These are phyloP conservation scores for Exophiala bonariae DNA, from an alignment of 2,329 filamentous ascomycete genomes.

Conservation along the genomic window DNA sequence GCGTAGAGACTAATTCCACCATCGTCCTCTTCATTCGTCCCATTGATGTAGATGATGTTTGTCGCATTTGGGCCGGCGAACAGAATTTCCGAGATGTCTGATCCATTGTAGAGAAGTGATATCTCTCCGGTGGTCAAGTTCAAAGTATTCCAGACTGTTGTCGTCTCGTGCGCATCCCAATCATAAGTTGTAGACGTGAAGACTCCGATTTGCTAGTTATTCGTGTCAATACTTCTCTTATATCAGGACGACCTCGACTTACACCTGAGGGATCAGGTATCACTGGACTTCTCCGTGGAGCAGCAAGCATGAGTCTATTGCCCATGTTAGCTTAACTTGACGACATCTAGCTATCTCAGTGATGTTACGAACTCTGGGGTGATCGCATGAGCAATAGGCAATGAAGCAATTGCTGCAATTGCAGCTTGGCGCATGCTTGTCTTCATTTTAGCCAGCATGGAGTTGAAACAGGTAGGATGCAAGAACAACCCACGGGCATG, in stretches of 20 bases:
- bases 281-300: conserved; percentile 38
- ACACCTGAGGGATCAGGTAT: conserved; percentile 42
- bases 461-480: no score
- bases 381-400: conserved; percentile 28
- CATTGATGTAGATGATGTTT: conserved; percentile 58
- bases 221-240: conserved; percentile 5
- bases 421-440: conserved; percentile 1
- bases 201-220: conserved; percentile 42
- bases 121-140: conserved; percentile 68
- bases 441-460: not conserved
- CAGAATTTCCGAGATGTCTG: conserved; percentile 66
- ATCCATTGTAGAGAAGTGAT: conserved; percentile 64
- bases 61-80: conserved; percentile 71
- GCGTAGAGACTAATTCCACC: conserved; percentile 43
- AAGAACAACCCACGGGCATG: no score
- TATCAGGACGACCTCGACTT: conserved; percentile 19
- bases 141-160: conserved; percentile 65
- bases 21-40: conserved; percentile 40
- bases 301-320: conserved; percentile 37
- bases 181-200: conserved; percentile 72
- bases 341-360: not conserved
- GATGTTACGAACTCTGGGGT: conserved; percentile 27
- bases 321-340: not conserved
- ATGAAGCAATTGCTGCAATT: conserved; percentile 25
- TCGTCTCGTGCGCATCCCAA: conserved; percentile 71